Percentiles rank a stretch among this genome's conserved stretches.
Conservation (phyloP, 1,284 basidiomycete species). For the Apiotrichum sp. region DNA sequence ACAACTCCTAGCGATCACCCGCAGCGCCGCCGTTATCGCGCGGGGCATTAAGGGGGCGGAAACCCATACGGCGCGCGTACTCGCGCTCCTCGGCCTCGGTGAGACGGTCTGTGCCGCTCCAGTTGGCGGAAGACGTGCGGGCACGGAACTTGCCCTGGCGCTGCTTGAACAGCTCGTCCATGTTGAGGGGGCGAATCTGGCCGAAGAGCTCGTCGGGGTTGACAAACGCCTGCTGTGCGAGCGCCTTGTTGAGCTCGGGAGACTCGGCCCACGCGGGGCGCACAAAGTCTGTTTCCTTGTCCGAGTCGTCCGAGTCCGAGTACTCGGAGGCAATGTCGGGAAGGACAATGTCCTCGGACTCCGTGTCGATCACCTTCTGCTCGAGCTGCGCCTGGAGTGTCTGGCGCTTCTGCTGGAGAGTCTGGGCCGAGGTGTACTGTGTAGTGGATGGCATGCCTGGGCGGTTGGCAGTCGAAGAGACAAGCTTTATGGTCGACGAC, state of each 20-base stretch:
- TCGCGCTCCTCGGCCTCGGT: constrained; percentile 75
- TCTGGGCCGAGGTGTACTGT: constrained; percentile 27
- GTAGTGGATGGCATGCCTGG: too few relatives aligned
- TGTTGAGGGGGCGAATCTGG: constrained; percentile 69
- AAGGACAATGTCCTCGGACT: constrained; percentile 59
- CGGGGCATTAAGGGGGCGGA: constrained; percentile 44
- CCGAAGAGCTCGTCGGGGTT: constrained; percentile 93
- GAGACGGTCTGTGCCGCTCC: constrained; percentile 76
- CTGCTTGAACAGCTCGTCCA: constrained; percentile 62
- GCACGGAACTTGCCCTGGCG: constrained; percentile 63
- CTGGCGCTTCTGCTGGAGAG: constrained; percentile 40
- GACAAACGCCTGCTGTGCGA: constrained; percentile 70
- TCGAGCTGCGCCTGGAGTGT: constrained; percentile 46
- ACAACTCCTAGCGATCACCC: neutral
- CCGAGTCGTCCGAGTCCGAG: constrained; percentile 88
- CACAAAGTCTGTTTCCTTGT: constrained; percentile 52
- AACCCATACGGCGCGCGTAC: constrained; percentile 86
- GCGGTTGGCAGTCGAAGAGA: constrained; percentile 14
- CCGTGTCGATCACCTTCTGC: constrained; percentile 48
- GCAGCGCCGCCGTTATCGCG: constrained; percentile 6
- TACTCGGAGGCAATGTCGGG: constrained; percentile 94
- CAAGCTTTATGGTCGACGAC: constrained; percentile 22
- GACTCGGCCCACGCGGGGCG: constrained; percentile 85
- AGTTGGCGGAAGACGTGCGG: constrained; percentile 86
- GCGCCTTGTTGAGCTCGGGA: constrained; percentile 67